Conservation (phyloP, 2,329 filamentous ascomycete species). For the Pseudopyricularia cyperi region DNA sequence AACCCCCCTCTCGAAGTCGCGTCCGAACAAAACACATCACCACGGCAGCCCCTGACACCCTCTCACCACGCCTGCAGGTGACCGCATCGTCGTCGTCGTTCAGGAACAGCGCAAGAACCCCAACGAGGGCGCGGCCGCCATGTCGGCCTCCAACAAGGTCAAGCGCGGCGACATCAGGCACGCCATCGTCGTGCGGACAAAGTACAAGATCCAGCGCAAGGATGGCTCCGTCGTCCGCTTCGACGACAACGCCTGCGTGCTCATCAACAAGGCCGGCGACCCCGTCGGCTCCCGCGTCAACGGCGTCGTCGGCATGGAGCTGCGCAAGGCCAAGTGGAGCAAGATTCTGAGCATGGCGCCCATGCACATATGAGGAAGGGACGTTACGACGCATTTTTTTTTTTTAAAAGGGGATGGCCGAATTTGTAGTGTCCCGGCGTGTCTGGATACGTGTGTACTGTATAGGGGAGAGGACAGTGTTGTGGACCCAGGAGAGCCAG, state of each 20-base stretch:
- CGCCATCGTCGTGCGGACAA: constrained; percentile 85
- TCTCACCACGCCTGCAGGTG: constrained; percentile 44
- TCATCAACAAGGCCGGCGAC: constrained; percentile 94
- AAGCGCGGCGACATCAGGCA: constrained; percentile 93
- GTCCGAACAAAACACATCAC: neutral
- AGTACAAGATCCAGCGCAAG: constrained; percentile 71
- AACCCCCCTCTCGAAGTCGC: too few species aligned
- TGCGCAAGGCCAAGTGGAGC: constrained; percentile 90
- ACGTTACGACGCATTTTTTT: too few species aligned
- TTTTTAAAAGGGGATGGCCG: too few species aligned
- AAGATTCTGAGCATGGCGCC: constrained; percentile 96
- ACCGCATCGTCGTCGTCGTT: constrained; percentile 93
- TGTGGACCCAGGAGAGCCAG: neutral
- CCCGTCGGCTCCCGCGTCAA: constrained; percentile 88
- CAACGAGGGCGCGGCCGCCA: constrained; percentile 57
- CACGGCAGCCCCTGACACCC: neutral
- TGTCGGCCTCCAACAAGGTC: constrained; percentile 77
- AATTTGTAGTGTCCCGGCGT: too few species aligned
- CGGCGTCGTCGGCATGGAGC: constrained; percentile 78
- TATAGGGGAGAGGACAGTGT: neutral
- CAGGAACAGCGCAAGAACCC: constrained; percentile 84
- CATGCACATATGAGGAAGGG: constrained; percentile 32
- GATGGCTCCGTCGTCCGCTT: constrained; percentile 89
- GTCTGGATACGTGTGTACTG: too few species aligned
- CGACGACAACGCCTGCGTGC: constrained; percentile 94